Base-by-base conservation (phyloP, 1,284 basidiomycete species). In the Leccinum variabile region DNA sequence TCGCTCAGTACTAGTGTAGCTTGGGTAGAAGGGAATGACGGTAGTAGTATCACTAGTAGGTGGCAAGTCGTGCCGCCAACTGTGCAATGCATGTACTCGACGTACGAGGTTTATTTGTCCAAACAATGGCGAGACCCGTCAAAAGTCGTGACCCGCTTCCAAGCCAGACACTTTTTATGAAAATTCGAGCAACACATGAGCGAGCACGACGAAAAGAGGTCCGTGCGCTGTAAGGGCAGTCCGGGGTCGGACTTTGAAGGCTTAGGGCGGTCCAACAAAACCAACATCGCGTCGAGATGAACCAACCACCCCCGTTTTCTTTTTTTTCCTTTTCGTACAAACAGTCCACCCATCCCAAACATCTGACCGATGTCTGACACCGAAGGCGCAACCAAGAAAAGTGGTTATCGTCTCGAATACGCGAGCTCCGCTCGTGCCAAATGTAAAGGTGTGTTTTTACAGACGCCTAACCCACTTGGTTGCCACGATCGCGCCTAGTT, bases 371-470 rank as follows among this genome's bases (percentile, higher is more conserved):
- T 87, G 86, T 84, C 86, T 67, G 86, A 87, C 72, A 82, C 78
- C 64, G 84, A 85, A 76, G 62, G 76, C 74, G 32, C 66, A 66
- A 56, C 75, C 67, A 78, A 83, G 74, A 81, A 82, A 65, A 74
- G 81, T 56, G 89, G 87, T 66, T 94, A 94, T 77, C 85, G 91
- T 68, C 78, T 94, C 57, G 92, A 94, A 76, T 91, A 91, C 74
- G 84, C 91, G 56, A 64, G 77, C 46, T 85, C 83, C 62, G 79
- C 78, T 63, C 83, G 93, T 60, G 81, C 94, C 25, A 89, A 87
- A 74, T 97, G 94, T 80, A 94, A 92, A 81, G 94, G 94, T 90
- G 62, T 61, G 82, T 76, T 49, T 25, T 25, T 9, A 37, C 22
- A 9, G 13, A 22, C 22, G 59, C 59, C 46, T 25, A 49, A 55